Conservation (phyloP, 1,284 basidiomycete species). For the Neotropicomus parvogracilis region DNA sequence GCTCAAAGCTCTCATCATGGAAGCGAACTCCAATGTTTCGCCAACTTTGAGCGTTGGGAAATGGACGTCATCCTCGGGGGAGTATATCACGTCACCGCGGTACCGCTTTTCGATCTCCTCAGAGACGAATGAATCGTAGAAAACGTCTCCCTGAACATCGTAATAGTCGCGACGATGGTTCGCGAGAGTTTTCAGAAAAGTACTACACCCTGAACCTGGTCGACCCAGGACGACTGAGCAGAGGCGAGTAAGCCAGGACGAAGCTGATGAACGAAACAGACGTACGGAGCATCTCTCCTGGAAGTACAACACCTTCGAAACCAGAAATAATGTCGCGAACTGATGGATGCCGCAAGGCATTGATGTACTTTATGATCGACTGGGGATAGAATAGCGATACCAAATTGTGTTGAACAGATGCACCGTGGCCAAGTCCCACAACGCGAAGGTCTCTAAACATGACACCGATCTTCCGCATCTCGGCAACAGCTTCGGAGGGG, state of each 20-base stretch:
- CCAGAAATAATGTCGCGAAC: conserved; percentile 47
- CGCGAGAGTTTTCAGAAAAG: conserved; percentile 68
- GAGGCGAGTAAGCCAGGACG: background rate
- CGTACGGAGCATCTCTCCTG: conserved; percentile 57
- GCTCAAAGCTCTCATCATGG: conserved; percentile 54
- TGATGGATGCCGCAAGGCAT: conserved; percentile 37
- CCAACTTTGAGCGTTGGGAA: conserved; percentile 71
- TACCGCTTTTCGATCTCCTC: conserved; percentile 49
- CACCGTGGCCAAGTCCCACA: conserved; percentile 29
- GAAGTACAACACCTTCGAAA: conserved; percentile 49
- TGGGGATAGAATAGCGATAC: conserved; percentile 39
- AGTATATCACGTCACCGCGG: conserved; percentile 66
- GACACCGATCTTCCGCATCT: conserved; percentile 31
- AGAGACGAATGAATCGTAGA: conserved; percentile 62
- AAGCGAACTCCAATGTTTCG: conserved; percentile 60
- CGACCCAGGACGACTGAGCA: conserved; percentile 53
- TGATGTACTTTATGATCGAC: conserved; percentile 32
- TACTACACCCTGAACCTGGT: conserved; percentile 68
- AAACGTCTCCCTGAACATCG: conserved; percentile 55
- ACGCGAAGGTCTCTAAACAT: conserved; percentile 36
- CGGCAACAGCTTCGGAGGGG: conserved; percentile 13
- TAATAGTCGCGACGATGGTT: conserved; percentile 63
- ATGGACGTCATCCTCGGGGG: conserved; percentile 69
- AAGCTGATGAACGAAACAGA: background rate
- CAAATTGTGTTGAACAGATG: conserved; percentile 43